Percentiles rank a stretch among this genome's conserved stretches.
These are phyloP conservation scores for Saururus chinensis DNA, from an alignment of 164 flowering plant genomes.

Conservation along the genomic window DNA sequence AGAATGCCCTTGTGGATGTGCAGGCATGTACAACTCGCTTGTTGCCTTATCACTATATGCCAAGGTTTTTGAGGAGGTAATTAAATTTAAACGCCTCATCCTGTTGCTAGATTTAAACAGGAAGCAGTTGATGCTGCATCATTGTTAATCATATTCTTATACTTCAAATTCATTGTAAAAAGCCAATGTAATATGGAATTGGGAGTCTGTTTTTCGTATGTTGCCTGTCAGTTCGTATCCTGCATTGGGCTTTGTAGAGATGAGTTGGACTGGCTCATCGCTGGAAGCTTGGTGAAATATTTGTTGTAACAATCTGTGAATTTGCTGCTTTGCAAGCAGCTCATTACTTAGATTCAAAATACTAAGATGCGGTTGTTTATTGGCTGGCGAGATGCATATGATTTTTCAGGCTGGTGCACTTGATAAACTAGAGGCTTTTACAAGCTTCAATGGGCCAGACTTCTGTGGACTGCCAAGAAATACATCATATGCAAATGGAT, in stretches of 20 bases:
- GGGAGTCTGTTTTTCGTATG: neutral
- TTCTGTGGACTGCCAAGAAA: conserved; percentile 92
- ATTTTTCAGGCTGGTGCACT: conserved; percentile 69
- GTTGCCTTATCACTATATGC: conserved; percentile 87
- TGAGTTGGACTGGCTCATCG: no score
- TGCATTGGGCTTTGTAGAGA: no score
- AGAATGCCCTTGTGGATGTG: conserved; percentile 91
- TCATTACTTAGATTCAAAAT: neutral
- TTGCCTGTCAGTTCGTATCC: neutral
- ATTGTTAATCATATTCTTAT: no score
- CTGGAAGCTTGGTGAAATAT: no score
- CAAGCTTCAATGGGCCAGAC: conserved; percentile 97
- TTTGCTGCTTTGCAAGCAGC: neutral
- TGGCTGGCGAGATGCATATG: neutral
- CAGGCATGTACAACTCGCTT: conserved; percentile 87
- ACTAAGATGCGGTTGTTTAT: neutral
- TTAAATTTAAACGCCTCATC: neutral
- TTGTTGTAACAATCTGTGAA: no score
- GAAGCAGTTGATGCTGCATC: no score
- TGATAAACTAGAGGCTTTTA: conserved; percentile 94
- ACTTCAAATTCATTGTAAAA: no score
- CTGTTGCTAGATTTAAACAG: neutral
- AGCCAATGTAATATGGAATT: neutral
- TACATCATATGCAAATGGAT: conserved; percentile 69
- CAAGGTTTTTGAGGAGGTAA: conserved; percentile 93